Percentiles rank a stretch among this genome's conserved stretches.
Conservation (phyloP, 2,329 filamentous ascomycete genomes). For the Verticillium nubilum region DNA sequence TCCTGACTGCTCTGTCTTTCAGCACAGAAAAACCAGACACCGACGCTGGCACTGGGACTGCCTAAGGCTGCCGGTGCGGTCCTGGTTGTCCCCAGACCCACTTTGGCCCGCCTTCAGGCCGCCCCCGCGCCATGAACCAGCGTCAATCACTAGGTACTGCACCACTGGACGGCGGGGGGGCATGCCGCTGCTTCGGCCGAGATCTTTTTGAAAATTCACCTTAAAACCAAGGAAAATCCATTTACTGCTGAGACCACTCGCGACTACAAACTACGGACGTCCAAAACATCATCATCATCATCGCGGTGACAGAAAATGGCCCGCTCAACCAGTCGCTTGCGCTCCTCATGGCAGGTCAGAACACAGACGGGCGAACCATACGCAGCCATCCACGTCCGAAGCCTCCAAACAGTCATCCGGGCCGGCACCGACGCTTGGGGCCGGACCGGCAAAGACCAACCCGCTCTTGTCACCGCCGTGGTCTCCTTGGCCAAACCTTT, state of each 20-base stretch:
- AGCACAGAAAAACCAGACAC: not conserved
- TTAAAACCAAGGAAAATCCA: too few relatives aligned
- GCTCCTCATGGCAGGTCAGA: constrained; percentile 27
- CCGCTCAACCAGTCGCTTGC: not conserved
- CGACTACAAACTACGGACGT: too few relatives aligned
- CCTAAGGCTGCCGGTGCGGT: not conserved
- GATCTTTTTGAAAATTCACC: too few relatives aligned
- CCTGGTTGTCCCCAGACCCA: not conserved
- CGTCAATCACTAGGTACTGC: too few relatives aligned
- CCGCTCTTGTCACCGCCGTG: constrained; percentile 53
- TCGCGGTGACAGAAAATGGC: too few relatives aligned
- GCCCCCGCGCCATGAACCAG: not conserved
- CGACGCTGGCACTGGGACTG: not conserved
- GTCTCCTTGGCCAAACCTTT: constrained; percentile 54
- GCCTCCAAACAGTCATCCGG: constrained; percentile 52
- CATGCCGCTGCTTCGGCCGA: too few relatives aligned
- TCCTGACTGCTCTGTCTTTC: not conserved
- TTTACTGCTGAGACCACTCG: too few relatives aligned
- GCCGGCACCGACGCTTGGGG: constrained; percentile 67
- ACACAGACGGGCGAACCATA: constrained; percentile 37
- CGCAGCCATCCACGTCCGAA: constrained; percentile 53
- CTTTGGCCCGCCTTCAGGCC: not conserved
- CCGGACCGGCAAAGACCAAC: constrained; percentile 52
- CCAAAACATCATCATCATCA: too few relatives aligned
- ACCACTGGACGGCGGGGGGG: too few relatives aligned